Evolutionary conservation across 2,329 filamentous ascomycete species (phyloP).

Genomic region (Penicillium sp.): DNA sequence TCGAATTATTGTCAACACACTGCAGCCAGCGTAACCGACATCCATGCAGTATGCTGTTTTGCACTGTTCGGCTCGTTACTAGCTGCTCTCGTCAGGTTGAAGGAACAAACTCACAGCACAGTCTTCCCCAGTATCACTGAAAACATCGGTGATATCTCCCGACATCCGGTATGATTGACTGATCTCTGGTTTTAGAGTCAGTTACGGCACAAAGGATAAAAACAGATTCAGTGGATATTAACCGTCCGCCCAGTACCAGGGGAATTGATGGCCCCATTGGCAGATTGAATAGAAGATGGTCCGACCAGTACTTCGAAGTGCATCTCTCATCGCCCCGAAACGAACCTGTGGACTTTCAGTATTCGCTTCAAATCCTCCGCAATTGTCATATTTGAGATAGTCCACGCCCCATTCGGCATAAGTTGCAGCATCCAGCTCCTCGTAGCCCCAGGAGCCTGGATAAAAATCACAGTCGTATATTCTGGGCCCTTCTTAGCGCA

Average conservation of each 20-base stretch:
- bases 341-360: conserved; percentile 41
- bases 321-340: conserved; percentile 46
- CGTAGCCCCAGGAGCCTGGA: conserved; percentile 42
- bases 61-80: not conserved
- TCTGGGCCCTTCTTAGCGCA: not conserved
- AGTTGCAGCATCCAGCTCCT: conserved; percentile 56
- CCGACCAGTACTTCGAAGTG: conserved; percentile 42
- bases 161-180: conserved; percentile 29
- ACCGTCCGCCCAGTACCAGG: conserved; percentile 48
- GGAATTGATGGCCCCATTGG: conserved; percentile 51
- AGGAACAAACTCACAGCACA: conserved; percentile 1
- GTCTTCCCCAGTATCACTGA: conserved; percentile 17
- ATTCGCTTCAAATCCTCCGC: conserved; percentile 29
- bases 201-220: not conserved
- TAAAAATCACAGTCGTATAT: not conserved
- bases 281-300: conserved; percentile 52
- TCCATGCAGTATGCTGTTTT: not conserved
- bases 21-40: not conserved
- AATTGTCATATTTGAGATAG: conserved; percentile 58
- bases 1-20: not conserved
- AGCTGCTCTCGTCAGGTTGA: not conserved
- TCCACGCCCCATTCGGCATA: conserved; percentile 58
- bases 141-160: conserved; percentile 25
- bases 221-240: not conserved
- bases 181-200: not conserved